Evolutionary conservation across 495 filamentous ascomycete species (phyloP).

Genomic region (Oidiodendron maius): DNA sequence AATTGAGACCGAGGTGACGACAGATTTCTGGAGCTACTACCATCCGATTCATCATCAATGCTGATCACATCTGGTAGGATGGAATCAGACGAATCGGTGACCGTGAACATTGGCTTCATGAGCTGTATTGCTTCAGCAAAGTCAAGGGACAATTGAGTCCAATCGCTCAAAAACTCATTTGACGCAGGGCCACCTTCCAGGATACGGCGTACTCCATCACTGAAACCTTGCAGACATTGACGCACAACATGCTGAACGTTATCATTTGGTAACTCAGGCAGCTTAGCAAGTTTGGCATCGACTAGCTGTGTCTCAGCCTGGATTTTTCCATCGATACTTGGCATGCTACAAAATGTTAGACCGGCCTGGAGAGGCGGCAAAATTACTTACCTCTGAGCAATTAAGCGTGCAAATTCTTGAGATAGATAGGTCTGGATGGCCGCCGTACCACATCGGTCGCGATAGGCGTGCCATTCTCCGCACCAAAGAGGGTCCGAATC

Average conservation of each 20-base stretch:
- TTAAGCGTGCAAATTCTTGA: conserved; percentile 45
- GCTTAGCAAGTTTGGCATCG: conserved; percentile 34
- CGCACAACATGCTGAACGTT: conserved; percentile 45
- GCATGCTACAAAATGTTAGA: conserved; percentile 37
- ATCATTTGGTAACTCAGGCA: conserved; percentile 48
- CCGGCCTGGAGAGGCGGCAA: background rate
- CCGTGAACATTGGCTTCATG: conserved; percentile 9
- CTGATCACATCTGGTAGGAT: background rate
- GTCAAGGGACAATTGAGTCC: conserved; percentile 10
- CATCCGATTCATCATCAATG: background rate
- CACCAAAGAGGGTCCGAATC: conserved; percentile 25
- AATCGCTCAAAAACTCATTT: conserved; percentile 24
- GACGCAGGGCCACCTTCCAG: conserved; percentile 22
- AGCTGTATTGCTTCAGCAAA: conserved; percentile 31
- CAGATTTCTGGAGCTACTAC: background rate
- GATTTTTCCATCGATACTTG: conserved; percentile 53
- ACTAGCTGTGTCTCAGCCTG: conserved; percentile 40
- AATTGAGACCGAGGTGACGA: background rate
- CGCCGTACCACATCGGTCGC: conserved; percentile 51
- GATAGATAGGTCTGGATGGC: conserved; percentile 51
- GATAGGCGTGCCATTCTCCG: conserved; percentile 38
- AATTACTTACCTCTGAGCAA: conserved; percentile 40
- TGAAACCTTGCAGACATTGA: conserved; percentile 34
- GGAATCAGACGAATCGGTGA: conserved; percentile 5
- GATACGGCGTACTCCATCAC: conserved; percentile 27